Conservation (phyloP, 73 alveolate genomes). For the Tetrahymena malaccensis region DNA sequence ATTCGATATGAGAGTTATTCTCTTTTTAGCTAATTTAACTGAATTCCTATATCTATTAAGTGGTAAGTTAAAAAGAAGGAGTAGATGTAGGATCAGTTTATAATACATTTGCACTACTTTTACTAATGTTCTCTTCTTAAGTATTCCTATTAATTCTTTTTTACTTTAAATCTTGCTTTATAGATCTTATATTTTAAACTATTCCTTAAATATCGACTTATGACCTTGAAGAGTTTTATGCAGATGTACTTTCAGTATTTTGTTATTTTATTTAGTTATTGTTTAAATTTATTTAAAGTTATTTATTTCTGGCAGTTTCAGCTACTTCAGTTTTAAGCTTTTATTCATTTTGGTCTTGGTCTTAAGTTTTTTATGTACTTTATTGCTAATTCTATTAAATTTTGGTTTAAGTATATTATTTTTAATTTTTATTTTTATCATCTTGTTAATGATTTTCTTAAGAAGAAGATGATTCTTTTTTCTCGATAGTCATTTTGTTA, state of each 20-base stretch:
- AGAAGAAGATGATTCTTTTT: neutral
- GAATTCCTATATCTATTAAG: neutral
- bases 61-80: neutral
- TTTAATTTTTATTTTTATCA: neutral
- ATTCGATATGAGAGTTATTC: neutral
- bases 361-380: neutral
- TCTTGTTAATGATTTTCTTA: neutral
- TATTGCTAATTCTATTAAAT: no score
- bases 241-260: neutral
- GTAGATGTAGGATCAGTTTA: neutral
- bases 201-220: neutral
- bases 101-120: neutral
- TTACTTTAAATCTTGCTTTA: neutral
- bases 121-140: neutral
- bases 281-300: neutral
- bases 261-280: neutral
- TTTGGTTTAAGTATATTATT: no score
- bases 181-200: neutral
- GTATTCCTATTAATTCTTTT: neutral
- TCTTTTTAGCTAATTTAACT: neutral
- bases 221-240: neutral
- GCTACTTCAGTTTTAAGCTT: neutral
- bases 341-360: neutral
- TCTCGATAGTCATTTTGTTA: no score
- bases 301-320: neutral